Conservation (phyloP, 192 early-diverging fungal species). For the Backusella australiensis region DNA sequence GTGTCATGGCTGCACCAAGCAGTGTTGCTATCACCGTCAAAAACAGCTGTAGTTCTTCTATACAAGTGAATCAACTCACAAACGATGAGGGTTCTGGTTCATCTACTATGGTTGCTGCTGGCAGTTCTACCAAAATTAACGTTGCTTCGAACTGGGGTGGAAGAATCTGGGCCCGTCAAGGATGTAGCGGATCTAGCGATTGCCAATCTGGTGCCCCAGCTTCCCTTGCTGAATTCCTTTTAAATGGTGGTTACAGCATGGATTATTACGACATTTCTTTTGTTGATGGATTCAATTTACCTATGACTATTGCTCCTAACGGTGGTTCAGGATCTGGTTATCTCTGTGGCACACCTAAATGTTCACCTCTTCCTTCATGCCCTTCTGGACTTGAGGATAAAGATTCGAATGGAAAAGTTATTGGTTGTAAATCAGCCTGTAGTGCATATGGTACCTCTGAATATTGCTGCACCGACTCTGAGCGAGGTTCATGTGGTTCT, state of each 20-base stretch:
- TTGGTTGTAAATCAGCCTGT: slow-evolving; percentile 27
- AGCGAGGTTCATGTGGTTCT: slow-evolving; percentile 3
- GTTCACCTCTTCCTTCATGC: slow-evolving; percentile 8
- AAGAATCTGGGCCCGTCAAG: slow-evolving; percentile 26
- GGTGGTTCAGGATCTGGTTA: slow-evolving; percentile 3
- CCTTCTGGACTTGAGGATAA: slow-evolving; percentile 13
- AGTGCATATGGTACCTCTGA: not conserved
- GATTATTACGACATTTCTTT: slow-evolving; percentile 32
- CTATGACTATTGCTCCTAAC: slow-evolving; percentile 22
- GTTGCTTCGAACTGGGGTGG: slow-evolving; percentile 25
- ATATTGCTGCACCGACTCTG: slow-evolving; percentile 21
- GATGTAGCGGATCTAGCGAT: slow-evolving; percentile 8
- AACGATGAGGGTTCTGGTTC: slow-evolving; percentile 1
- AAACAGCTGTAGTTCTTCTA: slow-evolving; percentile 16
- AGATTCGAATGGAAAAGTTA: slow-evolving; percentile 15
- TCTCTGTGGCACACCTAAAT: slow-evolving; percentile 19
- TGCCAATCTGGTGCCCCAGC: slow-evolving; percentile 24
- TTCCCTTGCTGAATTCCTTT: slow-evolving; percentile 28
- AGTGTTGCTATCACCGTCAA: slow-evolving; percentile 19
- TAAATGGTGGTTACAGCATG: slow-evolving; percentile 11
- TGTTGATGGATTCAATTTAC: slow-evolving; percentile 32
- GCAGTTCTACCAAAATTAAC: slow-evolving; percentile 11
- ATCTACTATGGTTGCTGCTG: slow-evolving; percentile 6
- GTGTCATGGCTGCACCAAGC: slow-evolving; percentile 7
- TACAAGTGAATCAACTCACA: slow-evolving; percentile 19